Percentiles rank a stretch among this genome's conserved stretches.
Conservation (phyloP, 257 asterid genomes). For the Jacaranda mimosifolia region DNA sequence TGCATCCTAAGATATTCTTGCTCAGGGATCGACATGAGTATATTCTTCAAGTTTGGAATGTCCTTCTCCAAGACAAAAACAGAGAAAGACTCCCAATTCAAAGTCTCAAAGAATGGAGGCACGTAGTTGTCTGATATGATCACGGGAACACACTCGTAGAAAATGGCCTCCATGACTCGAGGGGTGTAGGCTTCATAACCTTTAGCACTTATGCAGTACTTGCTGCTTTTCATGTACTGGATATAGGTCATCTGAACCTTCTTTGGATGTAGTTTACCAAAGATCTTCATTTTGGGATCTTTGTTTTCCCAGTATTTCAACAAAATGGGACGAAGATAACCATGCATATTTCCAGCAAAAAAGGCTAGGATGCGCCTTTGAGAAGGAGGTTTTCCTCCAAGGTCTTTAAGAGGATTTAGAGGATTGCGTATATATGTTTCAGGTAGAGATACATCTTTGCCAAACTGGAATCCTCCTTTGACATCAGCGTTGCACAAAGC, state of each 20-base stretch:
- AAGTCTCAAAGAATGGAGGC: slow-evolving; percentile 78
- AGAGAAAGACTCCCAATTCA: slow-evolving; percentile 79
- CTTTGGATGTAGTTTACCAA: slow-evolving; percentile 48
- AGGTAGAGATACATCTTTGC: slow-evolving; percentile 77
- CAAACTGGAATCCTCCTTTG: slow-evolving; percentile 61
- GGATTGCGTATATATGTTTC: slow-evolving; percentile 54
- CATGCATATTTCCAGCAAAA: slow-evolving; percentile 84
- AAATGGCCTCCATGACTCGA: slow-evolving; percentile 76
- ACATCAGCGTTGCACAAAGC: slow-evolving; percentile 78
- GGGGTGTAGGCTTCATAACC: slow-evolving; percentile 84
- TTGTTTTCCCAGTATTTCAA: slow-evolving; percentile 69
- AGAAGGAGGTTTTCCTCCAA: slow-evolving; percentile 67
- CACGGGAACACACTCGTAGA: slow-evolving; percentile 78
- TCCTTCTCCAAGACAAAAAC: slow-evolving; percentile 75
- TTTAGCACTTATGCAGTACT: slow-evolving; percentile 76
- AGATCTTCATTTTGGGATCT: slow-evolving; percentile 75
- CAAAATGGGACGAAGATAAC: slow-evolving; percentile 72
- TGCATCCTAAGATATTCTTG: slow-evolving; percentile 66
- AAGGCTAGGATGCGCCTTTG: slow-evolving; percentile 68
- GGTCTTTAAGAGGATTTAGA: slow-evolving; percentile 43
- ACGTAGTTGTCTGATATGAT: slow-evolving; percentile 78
- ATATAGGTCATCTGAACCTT: slow-evolving; percentile 44
- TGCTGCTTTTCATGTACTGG: slow-evolving; percentile 79
- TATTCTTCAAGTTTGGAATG: slow-evolving; percentile 71
- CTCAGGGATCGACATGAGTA: slow-evolving; percentile 62